Percentiles rank a stretch among this genome's conserved stretches.
phyloP scores from a whole-genome alignment of 345 rosid genomes.

The Heritiera littoralis region DNA sequence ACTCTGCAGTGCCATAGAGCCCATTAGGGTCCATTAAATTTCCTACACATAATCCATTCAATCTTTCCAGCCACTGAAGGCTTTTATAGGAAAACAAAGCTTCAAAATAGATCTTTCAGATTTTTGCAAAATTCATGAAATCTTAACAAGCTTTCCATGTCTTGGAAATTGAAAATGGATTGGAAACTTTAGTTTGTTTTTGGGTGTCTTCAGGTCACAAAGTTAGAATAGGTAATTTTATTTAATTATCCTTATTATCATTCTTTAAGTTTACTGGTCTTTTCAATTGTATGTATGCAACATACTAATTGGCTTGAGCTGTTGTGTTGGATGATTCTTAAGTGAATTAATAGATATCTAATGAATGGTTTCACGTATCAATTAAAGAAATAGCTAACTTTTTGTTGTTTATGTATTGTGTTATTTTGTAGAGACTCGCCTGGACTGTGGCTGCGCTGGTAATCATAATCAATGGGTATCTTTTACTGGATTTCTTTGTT shows the following conservation, averaged over 20 bases:
- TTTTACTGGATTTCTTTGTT: conserved; percentile 69
- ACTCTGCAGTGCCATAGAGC: not conserved
- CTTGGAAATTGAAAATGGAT: not conserved
- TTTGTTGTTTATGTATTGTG: not conserved
- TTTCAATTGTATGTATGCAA: not conserved
- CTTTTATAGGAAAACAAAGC: not conserved
- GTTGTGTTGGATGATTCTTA: not conserved
- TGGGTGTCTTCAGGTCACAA: not conserved
- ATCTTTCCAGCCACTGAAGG: not conserved
- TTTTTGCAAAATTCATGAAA: not conserved
- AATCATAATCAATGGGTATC: conserved; percentile 78
- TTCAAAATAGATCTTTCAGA: not conserved
- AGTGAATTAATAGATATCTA: not conserved
- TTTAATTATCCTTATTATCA: not conserved
- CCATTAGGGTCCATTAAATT: not conserved
- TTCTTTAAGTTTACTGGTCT: not conserved
- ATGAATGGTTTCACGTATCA: not conserved
- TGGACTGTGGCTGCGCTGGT: conserved; percentile 89
- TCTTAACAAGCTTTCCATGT: not conserved
- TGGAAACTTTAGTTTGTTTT: not conserved
- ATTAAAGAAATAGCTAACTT: not conserved
- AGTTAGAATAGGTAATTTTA: not conserved
- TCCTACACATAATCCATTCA: not conserved
- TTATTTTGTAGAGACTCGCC: conserved; percentile 57
- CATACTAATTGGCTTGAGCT: not conserved